Base-by-base conservation (phyloP, 2,329 filamentous ascomycete species). In the Pseudovirgaria hyperparasitica region DNA sequence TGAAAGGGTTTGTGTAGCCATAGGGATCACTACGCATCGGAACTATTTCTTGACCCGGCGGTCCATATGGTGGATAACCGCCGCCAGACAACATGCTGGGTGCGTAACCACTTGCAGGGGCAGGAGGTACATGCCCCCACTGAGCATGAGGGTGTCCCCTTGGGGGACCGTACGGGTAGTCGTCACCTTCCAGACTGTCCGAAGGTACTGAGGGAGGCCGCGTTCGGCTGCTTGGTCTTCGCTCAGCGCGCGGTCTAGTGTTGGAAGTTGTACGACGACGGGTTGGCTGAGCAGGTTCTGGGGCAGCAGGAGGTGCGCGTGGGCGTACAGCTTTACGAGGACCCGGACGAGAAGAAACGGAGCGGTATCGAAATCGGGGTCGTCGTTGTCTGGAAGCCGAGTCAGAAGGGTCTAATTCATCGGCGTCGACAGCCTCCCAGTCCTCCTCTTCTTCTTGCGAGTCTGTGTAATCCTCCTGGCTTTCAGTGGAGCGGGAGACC, bases 371-470 rank as follows among this genome's bases (percentile, higher is more conserved):
- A 20, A 43, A 42, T 30, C 34, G 11, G 35, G 36, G 34, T 10
- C 34, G 39, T 24, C 52, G 46, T 3, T 58, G 54, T 23, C 56
- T 52, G 12, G 61, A 65, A 13, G 60, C 61, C 15, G 60, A 64
- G 41, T 65, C 62, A n/a, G 54, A 60, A 15, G 60, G 60, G 14
- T 57, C 52, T 38, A 65, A 57, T 28, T 58, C 57, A 53, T 58
- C 50, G 23, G 39, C 46, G 43, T 55, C 51, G 16, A 39, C 38
- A 11, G 34, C 29, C 15, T 43, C 44, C 18, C 36, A 33, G 15
- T 47, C 39, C 11, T 45, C 39, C 26, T 52, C 46, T 15, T 48
- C 48, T 29, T 48, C 48, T 23, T 41, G 39, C 9, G 40, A 41
- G 13, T 37, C 38, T 20, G 42, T 42, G 37, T 45, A 48, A 16